Percentiles rank a stretch among this genome's conserved stretches.
These are phyloP conservation scores for Talinum fruticosum DNA, from an alignment of 148 eudicot species.

Conservation along the genomic window DNA sequence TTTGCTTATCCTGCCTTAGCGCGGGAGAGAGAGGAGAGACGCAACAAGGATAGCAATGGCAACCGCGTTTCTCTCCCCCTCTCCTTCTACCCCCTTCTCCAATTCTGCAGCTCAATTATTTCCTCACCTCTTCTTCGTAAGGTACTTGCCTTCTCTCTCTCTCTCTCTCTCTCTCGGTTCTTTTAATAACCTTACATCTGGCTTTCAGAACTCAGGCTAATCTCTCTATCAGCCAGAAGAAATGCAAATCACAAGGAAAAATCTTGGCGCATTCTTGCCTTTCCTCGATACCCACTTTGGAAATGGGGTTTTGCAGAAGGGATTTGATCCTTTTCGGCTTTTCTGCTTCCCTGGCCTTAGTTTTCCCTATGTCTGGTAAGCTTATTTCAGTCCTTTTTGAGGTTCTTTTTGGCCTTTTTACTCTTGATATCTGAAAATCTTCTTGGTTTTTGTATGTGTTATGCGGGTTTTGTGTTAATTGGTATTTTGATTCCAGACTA, in stretches of 20 bases:
- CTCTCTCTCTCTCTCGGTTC: no score
- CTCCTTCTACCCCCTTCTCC: neutral
- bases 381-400: neutral
- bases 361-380: constrained; percentile 51
- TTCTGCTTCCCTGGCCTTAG: constrained; percentile 50
- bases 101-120: neutral
- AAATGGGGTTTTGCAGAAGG: constrained; percentile 56
- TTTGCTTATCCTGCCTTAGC: neutral
- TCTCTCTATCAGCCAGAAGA: constrained; percentile 25
- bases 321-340: constrained; percentile 59
- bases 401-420: neutral
- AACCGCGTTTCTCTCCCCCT: neutral
- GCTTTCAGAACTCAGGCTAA: constrained; percentile 39
- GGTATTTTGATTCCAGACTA: neutral
- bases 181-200: neutral
- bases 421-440: neutral
- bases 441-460: neutral
- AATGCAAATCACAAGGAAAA: constrained; percentile 33
- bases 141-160: neutral
- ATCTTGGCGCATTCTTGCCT: constrained; percentile 25
- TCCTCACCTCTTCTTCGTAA: neutral
- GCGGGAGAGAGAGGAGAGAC: neutral
- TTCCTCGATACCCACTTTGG: constrained; percentile 35
- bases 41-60: neutral
- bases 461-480: constrained; percentile 13